Evolutionary conservation across 106 monocot species (phyloP).

Genomic region (Dactylorhiza incarnata): DNA sequence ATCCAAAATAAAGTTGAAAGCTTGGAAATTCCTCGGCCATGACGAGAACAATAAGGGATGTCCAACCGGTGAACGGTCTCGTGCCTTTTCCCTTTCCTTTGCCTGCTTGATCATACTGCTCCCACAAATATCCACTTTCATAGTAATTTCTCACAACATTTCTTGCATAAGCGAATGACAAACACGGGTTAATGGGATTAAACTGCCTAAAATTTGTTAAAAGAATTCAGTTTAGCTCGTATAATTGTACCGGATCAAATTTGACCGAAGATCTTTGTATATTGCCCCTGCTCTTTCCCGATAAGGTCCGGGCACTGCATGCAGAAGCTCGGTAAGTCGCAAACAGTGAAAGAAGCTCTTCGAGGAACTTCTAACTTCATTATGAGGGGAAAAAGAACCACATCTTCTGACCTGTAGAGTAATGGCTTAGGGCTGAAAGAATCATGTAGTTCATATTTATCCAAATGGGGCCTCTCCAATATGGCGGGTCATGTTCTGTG

Average conservation of each 20-base stretch:
- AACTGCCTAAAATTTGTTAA: not conserved
- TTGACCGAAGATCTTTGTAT: conserved; percentile 72
- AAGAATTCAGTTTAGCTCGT: not conserved
- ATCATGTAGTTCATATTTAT: conserved; percentile 98
- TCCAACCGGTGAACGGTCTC: conserved; percentile 93
- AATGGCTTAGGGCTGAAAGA: conserved; percentile 82
- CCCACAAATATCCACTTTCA: conserved; percentile 82
- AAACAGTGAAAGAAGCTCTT: too few species aligned
- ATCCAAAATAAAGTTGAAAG: conserved; percentile 10
- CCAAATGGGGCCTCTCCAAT: conserved; percentile 98
- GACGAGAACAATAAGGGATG: conserved; percentile 74
- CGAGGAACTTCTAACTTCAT: too few species aligned
- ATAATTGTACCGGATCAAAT: conserved; percentile 64
- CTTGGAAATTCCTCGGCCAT: conserved; percentile 79
- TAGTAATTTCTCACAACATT: conserved; percentile 78
- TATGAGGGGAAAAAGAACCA: not conserved
- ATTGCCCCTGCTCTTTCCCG: conserved; percentile 29
- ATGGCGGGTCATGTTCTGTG: conserved; percentile 93
- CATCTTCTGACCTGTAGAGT: conserved; percentile 54
- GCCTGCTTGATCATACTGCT: conserved; percentile 84
- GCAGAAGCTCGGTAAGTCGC: not conserved
- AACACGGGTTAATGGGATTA: not conserved
- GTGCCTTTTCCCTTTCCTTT: conserved; percentile 82
- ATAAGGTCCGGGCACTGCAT: conserved; percentile 78
- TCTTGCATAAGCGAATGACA: conserved; percentile 25